Percentiles rank a stretch among this genome's conserved stretches.
Conservation (phyloP, 441 rosid genomes). For the Pelargonium cotyledonis region DNA sequence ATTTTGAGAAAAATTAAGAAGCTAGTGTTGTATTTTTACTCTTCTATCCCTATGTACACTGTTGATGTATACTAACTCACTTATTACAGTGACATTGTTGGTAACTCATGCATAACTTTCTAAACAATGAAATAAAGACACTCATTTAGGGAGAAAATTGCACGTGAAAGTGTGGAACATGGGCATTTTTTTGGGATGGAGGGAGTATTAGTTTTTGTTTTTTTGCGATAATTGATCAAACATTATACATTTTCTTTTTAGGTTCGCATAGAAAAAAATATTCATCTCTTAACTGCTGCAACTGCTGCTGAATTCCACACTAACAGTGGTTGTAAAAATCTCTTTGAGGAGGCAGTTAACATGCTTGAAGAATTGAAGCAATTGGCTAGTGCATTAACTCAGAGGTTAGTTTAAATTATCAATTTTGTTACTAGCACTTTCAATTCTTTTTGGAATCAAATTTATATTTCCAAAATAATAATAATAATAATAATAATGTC, state of each 20-base stretch:
- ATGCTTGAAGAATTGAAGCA: slow-evolving; percentile 24
- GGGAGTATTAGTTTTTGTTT: neutral
- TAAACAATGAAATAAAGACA: too few species aligned
- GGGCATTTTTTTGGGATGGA: neutral
- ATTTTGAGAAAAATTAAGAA: too few species aligned
- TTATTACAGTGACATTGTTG: too few species aligned
- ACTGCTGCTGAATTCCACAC: slow-evolving; percentile 4
- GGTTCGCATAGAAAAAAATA: slow-evolving; percentile 14
- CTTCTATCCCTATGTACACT: too few species aligned
- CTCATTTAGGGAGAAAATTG: too few species aligned
- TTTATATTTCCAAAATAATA: too few species aligned
- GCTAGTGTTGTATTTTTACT: too few species aligned
- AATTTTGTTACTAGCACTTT: neutral
- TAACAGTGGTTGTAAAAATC: neutral
- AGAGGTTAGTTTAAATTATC: slow-evolving; percentile 23
- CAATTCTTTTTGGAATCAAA: neutral
- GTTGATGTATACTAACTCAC: too few species aligned
- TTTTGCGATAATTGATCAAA: neutral
- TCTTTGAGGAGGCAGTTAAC: slow-evolving; percentile 8
- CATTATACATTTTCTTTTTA: slow-evolving; percentile 4
- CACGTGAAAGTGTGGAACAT: too few species aligned
- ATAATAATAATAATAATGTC: neutral
- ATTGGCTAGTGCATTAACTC: slow-evolving; percentile 17
- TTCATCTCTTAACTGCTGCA: slow-evolving; percentile 15
- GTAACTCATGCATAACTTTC: neutral